These are phyloP conservation scores for Halteria grandinella DNA, from an alignment of 73 alveolate genomes.

Conservation along the genomic window DNA sequence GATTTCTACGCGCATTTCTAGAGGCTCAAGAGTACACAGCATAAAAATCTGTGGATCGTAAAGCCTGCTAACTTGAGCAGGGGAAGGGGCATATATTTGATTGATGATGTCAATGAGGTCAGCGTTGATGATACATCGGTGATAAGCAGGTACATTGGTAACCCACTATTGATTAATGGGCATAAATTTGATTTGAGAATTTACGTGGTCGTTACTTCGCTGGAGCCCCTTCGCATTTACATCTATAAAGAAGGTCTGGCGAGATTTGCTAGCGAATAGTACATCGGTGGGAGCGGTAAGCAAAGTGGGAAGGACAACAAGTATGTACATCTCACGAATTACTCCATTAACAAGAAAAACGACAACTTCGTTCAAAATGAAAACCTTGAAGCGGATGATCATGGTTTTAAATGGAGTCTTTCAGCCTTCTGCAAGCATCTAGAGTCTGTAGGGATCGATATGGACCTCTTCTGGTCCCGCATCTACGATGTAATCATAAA, in stretches of 20 bases:
- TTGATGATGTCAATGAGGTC: slow-evolving; percentile 52
- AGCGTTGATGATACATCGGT: slow-evolving; percentile 68
- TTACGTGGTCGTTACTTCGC: slow-evolving; percentile 88
- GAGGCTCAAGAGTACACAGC: slow-evolving; percentile 18
- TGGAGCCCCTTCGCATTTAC: slow-evolving; percentile 89
- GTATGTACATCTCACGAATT: slow-evolving; percentile 89
- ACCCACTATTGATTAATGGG: slow-evolving; percentile 89
- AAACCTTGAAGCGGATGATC: slow-evolving; percentile 79
- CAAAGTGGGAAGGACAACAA: slow-evolving; percentile 71
- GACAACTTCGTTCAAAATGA: slow-evolving; percentile 84
- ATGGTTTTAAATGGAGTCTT: slow-evolving; percentile 83
- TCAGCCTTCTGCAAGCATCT: slow-evolving; percentile 75
- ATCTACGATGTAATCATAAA: slow-evolving; percentile 86
- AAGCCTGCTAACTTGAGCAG: slow-evolving; percentile 96
- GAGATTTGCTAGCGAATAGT: slow-evolving; percentile 81
- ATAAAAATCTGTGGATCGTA: slow-evolving; percentile 91
- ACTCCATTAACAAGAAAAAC: slow-evolving; percentile 86
- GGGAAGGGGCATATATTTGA: slow-evolving; percentile 90
- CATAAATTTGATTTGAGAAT: slow-evolving; percentile 89
- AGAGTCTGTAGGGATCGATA: slow-evolving; percentile 67
- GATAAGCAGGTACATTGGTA: slow-evolving; percentile 76
- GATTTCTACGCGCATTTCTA: slow-evolving; percentile 43
- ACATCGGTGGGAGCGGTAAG: slow-evolving; percentile 48
- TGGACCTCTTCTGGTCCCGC: slow-evolving; percentile 77
- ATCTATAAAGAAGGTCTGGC: slow-evolving; percentile 92